phyloP scores from a whole-genome alignment of 179 eudicot genomes.

The Monotropa hypopitys region DNA sequence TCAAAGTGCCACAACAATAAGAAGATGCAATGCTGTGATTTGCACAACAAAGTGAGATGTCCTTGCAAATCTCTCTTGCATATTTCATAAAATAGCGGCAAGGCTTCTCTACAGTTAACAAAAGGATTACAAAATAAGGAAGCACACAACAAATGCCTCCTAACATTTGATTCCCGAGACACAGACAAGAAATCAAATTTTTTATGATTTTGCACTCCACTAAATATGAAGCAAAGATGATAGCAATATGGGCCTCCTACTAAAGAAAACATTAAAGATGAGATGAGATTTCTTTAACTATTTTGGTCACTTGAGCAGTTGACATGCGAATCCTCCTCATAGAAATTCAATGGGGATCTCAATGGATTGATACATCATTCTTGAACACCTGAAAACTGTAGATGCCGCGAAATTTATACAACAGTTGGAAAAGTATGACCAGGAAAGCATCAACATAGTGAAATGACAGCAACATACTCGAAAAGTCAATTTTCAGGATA shows the following conservation, averaged over 20 bases:
- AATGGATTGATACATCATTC: background rate
- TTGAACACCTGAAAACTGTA: background rate
- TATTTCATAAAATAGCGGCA: background rate
- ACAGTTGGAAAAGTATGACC: background rate
- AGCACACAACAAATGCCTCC: background rate
- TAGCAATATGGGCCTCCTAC: background rate
- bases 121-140: background rate
- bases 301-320: background rate
- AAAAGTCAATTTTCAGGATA: background rate
- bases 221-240: background rate
- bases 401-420: background rate
- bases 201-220: background rate
- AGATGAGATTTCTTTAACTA: background rate
- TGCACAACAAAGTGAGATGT: background rate
- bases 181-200: conserved; percentile 1
- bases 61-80: background rate
- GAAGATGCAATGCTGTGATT: background rate
- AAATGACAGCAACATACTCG: background rate
- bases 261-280: background rate
- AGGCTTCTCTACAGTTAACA: too few species aligned
- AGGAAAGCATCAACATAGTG: background rate
- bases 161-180: background rate
- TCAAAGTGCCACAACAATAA: background rate
- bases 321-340: background rate
- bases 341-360: background rate